phyloP scores from a whole-genome alignment of 1,284 basidiomycete genomes.

The Tetrapyrgos nigripes region DNA sequence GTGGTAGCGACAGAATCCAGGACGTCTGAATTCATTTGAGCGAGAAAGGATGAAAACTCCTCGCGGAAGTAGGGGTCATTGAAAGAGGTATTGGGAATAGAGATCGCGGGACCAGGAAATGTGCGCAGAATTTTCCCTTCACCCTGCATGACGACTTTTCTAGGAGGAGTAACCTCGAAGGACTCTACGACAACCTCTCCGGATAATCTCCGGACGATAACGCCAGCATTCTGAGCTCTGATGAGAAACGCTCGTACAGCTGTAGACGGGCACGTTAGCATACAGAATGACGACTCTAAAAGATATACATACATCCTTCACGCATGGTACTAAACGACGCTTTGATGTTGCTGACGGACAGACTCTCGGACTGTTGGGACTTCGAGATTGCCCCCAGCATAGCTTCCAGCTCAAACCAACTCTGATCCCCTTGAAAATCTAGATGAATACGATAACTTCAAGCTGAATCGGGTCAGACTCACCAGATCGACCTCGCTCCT shows the following conservation, averaged over 20 bases:
- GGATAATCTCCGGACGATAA: slow-evolving; percentile 41
- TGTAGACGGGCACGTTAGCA: slow-evolving; percentile 14
- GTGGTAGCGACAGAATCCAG: neutral
- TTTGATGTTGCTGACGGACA: slow-evolving; percentile 4
- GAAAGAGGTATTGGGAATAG: slow-evolving; percentile 22
- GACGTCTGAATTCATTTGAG: slow-evolving; percentile 19
- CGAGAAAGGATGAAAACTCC: slow-evolving; percentile 20
- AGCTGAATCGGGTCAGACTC: neutral
- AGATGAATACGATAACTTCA: neutral
- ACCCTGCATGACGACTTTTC: slow-evolving; percentile 38
- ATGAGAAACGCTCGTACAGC: slow-evolving; percentile 43
- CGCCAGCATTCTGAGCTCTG: slow-evolving; percentile 49
- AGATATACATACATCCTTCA: slow-evolving; percentile 24
- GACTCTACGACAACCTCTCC: slow-evolving; percentile 40
- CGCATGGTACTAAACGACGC: slow-evolving; percentile 20
- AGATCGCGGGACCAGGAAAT: slow-evolving; percentile 35
- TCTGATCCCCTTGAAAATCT: slow-evolving; percentile 7
- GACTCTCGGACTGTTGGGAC: neutral
- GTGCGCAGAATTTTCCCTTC: slow-evolving; percentile 44
- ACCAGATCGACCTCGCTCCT: neutral
- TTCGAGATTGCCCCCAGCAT: slow-evolving; percentile 29
- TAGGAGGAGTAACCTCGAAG: slow-evolving; percentile 46
- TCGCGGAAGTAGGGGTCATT: slow-evolving; percentile 28
- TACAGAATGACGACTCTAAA: neutral
- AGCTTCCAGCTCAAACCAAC: slow-evolving; percentile 29